These are phyloP conservation scores for Globisporangium uncinulatum DNA, from an alignment of 352 stramenopile species.

Conservation along the genomic window DNA sequence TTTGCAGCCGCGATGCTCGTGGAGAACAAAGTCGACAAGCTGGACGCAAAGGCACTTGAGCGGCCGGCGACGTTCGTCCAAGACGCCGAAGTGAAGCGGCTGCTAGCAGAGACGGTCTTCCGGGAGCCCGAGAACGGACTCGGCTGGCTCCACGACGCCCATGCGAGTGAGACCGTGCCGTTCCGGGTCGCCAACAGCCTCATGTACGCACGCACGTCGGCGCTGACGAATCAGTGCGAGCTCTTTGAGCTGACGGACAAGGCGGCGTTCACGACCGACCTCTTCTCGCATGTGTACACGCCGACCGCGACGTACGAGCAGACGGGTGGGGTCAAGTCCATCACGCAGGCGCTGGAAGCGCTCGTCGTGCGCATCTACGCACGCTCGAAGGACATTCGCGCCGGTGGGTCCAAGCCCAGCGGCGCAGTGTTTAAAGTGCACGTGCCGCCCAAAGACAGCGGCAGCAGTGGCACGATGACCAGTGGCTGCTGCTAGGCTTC, in stretches of 20 bases:
- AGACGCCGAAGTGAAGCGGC: constrained; percentile 38
- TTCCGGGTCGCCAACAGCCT: constrained; percentile 59
- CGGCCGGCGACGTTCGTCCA: constrained; percentile 37
- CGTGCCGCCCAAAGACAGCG: constrained; percentile 5
- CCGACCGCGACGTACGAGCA: constrained; percentile 46
- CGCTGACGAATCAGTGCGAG: constrained; percentile 48
- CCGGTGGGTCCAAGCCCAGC: constrained; percentile 40
- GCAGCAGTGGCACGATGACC: neutral
- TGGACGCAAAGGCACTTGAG: constrained; percentile 27
- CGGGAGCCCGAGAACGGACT: constrained; percentile 41
- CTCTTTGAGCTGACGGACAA: constrained; percentile 58
- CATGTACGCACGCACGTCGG: constrained; percentile 63
- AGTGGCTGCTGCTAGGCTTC: constrained; percentile 23
- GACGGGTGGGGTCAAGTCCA: constrained; percentile 28
- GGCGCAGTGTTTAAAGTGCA: constrained; percentile 37
- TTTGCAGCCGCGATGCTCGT: constrained; percentile 62
- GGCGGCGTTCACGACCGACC: constrained; percentile 15
- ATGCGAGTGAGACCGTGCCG: constrained; percentile 32
- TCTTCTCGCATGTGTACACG: constrained; percentile 23
- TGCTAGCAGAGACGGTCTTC: constrained; percentile 40
- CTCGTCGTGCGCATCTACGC: constrained; percentile 63
- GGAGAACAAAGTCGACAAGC: constrained; percentile 68
- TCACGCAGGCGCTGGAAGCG: constrained; percentile 54
- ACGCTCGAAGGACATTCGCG: constrained; percentile 54
- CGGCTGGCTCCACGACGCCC: constrained; percentile 47